Base-by-base conservation (phyloP, 768 basidiomycete species). In the Sarcodon sp. region DNA sequence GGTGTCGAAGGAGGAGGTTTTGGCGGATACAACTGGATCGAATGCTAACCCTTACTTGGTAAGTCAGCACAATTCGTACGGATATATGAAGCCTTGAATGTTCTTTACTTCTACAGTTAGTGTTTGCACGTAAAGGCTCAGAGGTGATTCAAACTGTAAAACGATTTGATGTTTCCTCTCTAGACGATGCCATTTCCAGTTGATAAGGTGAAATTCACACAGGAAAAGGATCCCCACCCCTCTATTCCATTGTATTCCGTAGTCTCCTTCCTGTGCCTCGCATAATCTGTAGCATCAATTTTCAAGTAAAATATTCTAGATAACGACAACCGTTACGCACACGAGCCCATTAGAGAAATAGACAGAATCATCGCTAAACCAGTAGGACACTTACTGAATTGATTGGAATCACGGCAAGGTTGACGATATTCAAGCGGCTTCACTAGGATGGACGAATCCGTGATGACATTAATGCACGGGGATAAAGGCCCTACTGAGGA, bases 11-110 rank as follows among this genome's bases (percentile, higher is more conserved):
- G 78, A 79, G 7, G 92, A 96, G 57, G 85, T 97, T 2, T 69
- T 96, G 46, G 81, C 80, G 31, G 88, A 96, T 66, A 87, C 90
- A 34, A 89, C 87, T n/a, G 87, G 86, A 16, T 83, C 77, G 13
- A 89, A 79, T 34, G 88, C 86, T n/a, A 91, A 91, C 57, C 88
- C 88, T 27, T 91, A 91, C 66, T 68, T 91, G 65, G 88, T 87
- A 53, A 52, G 84, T 65, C 18, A 11, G 35, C 13, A n/a, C 31
- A 45, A 27, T 27, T 27, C 21, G 21, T 27, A 4, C 3, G 21
- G 21, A 27, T 4, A 27, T 27, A 27, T 27, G 21, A 4, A 27
- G 21, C 21, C 21, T 27, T 4, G 4, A 27, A 27, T 27, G 2
- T 27, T 27, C 21, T 27, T 27, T 27, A 27, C 45, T 9, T 32